phyloP scores from a whole-genome alignment of 768 basidiomycete species.

The Lactifluus pinguis region DNA sequence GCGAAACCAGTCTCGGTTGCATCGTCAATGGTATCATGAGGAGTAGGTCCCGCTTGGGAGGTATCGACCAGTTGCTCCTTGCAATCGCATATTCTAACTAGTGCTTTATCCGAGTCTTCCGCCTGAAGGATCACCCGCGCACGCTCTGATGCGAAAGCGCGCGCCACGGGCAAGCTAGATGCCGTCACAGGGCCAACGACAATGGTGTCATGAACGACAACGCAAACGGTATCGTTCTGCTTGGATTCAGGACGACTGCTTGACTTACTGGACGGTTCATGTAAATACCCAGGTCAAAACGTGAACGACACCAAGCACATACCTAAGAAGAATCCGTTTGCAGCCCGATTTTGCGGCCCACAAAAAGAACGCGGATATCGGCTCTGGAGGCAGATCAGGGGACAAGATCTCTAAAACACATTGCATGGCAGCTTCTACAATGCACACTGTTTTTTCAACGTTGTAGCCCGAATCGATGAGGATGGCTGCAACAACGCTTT shows the following conservation, averaged over 20 bases:
- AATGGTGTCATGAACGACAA: conserved; percentile 48
- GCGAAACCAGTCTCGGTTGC: conserved; percentile 47
- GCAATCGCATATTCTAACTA: conserved; percentile 39
- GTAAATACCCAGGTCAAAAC: conserved; percentile 12
- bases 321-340: conserved; percentile 38
- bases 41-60: not conserved
- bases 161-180: conserved; percentile 49
- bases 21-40: conserved; percentile 26
- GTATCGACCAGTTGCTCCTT: conserved; percentile 16
- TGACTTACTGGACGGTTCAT: conserved; percentile 29
- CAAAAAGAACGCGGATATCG: conserved; percentile 60
- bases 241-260: conserved; percentile 36
- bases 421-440: conserved; percentile 56
- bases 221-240: conserved; percentile 43
- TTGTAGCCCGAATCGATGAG: conserved; percentile 73
- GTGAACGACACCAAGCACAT: conserved; percentile 22
- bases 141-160: conserved; percentile 56
- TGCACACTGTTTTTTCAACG: conserved; percentile 53
- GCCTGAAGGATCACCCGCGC: conserved; percentile 48
- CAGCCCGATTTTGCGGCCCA: conserved; percentile 60
- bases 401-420: conserved; percentile 55
- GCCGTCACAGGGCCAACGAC: conserved; percentile 57
- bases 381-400: conserved; percentile 56
- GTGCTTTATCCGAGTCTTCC: conserved; percentile 33
- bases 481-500: conserved; percentile 77